Percentiles rank a stretch among this genome's conserved stretches.
These are phyloP conservation scores for Huntiella decipiens DNA, from an alignment of 2,329 filamentous ascomycete species.

Conservation along the genomic window DNA sequence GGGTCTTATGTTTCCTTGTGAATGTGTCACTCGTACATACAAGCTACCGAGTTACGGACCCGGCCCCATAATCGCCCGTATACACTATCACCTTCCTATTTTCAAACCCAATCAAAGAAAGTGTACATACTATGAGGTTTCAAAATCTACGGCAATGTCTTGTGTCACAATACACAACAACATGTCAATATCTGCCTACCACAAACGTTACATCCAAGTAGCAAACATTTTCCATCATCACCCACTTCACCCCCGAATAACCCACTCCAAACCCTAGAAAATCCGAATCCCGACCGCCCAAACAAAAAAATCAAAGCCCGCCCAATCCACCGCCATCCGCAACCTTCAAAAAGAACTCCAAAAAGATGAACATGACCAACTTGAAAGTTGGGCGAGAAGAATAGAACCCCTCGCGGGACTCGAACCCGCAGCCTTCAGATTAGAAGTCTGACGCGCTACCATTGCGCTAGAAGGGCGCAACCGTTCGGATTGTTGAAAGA, in stretches of 20 bases:
- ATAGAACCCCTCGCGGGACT: constrained; percentile 11
- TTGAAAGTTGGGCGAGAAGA: background rate
- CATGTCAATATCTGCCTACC: background rate
- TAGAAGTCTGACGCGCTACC: constrained; percentile 12
- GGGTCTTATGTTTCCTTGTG: no score
- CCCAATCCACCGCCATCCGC: background rate
- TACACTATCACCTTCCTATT: background rate
- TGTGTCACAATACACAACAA: background rate
- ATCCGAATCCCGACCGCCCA: background rate
- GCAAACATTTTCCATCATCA: background rate
- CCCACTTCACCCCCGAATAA: background rate
- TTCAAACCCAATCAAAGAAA: background rate
- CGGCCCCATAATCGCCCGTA: background rate
- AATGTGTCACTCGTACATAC: no score
- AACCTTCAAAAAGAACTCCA: background rate
- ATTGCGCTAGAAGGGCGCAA: constrained; percentile 11
- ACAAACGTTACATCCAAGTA: background rate
- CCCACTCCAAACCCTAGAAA: background rate
- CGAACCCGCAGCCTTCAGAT: constrained; percentile 12
- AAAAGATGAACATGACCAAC: background rate
- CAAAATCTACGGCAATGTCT: background rate
- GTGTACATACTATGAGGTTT: background rate
- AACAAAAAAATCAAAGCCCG: background rate
- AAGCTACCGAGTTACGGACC: no score
- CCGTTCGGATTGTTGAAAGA: background rate